phyloP scores from a whole-genome alignment of 306 rosid genomes.

The Inga oerstediana region DNA sequence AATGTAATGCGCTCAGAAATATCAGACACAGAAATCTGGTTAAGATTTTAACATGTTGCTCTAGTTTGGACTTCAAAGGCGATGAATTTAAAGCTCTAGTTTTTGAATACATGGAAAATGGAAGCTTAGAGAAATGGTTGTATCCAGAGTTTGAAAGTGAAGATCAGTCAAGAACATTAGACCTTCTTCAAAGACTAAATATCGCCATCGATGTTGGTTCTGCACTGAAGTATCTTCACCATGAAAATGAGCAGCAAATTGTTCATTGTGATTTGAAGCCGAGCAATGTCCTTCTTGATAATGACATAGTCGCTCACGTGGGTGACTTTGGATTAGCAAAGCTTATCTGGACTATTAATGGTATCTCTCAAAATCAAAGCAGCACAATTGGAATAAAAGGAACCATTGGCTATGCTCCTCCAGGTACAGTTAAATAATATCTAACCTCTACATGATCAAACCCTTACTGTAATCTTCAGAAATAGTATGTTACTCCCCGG shows the following conservation, averaged over 20 bases:
- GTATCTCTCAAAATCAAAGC: slow-evolving; percentile 9
- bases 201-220: neutral
- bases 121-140: slow-evolving; percentile 20
- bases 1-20: slow-evolving; percentile 17
- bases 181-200: slow-evolving; percentile 8
- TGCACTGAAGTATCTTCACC: slow-evolving; percentile 14
- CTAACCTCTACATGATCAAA: neutral
- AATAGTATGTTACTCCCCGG: neutral
- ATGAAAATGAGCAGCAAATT: neutral
- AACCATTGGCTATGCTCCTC: slow-evolving; percentile 28
- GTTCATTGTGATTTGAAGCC: slow-evolving; percentile 27
- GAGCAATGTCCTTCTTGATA: slow-evolving; percentile 9
- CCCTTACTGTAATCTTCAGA: neutral
- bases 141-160: neutral
- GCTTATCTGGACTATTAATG: neutral
- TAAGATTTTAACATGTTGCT: slow-evolving; percentile 18
- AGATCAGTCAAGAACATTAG: neutral
- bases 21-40: slow-evolving; percentile 18
- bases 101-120: slow-evolving; percentile 17
- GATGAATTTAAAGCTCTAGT: slow-evolving; percentile 30
- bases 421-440: neutral
- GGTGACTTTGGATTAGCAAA: slow-evolving; percentile 31
- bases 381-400: slow-evolving; percentile 30
- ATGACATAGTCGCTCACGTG: neutral
- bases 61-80: slow-evolving; percentile 2